phyloP scores from a whole-genome alignment of 2,329 filamentous ascomycete genomes.

The Ustulina deusta region DNA sequence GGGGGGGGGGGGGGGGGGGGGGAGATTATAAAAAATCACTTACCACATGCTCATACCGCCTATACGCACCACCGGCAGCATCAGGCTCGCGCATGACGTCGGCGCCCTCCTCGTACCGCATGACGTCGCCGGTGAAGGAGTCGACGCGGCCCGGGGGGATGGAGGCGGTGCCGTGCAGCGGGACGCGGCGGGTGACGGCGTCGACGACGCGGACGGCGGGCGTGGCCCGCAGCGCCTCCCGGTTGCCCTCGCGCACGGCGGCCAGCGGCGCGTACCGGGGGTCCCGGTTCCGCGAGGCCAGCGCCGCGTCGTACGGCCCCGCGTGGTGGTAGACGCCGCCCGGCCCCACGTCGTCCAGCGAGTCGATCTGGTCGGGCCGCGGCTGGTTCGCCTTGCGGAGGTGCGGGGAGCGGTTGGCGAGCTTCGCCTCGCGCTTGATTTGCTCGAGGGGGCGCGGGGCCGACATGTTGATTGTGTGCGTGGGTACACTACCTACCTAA shows the following conservation, averaged over 20 bases:
- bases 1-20: too few relatives aligned
- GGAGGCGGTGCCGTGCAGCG: slow-evolving; percentile 81
- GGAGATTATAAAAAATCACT: slow-evolving; percentile 53
- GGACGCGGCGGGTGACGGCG: slow-evolving; percentile 77
- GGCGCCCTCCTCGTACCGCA: slow-evolving; percentile 86
- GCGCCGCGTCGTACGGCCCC: slow-evolving; percentile 88
- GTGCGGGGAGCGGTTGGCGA: slow-evolving; percentile 74
- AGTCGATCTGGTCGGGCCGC: slow-evolving; percentile 83
- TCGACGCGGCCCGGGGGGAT: slow-evolving; percentile 81
- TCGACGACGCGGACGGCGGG: slow-evolving; percentile 82
- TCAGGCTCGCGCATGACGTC: slow-evolving; percentile 84
- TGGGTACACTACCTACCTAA: too few relatives aligned
- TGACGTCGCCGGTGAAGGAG: slow-evolving; percentile 70
- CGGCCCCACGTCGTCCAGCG: slow-evolving; percentile 74
- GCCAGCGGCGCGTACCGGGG: slow-evolving; percentile 76
- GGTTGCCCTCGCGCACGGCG: slow-evolving; percentile 78
- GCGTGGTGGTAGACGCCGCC: slow-evolving; percentile 84
- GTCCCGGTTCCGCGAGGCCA: slow-evolving; percentile 77
- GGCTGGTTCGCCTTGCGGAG: slow-evolving; percentile 74
- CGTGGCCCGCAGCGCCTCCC: slow-evolving; percentile 82
- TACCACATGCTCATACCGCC: slow-evolving; percentile 79
- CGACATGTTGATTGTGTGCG: slow-evolving; percentile 49
- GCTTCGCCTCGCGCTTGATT: slow-evolving; percentile 70
- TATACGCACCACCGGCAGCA: slow-evolving; percentile 78
- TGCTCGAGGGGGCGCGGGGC: slow-evolving; percentile 75